Conservation (phyloP, 1,284 basidiomycete species). For the Puccinia sorghi region DNA sequence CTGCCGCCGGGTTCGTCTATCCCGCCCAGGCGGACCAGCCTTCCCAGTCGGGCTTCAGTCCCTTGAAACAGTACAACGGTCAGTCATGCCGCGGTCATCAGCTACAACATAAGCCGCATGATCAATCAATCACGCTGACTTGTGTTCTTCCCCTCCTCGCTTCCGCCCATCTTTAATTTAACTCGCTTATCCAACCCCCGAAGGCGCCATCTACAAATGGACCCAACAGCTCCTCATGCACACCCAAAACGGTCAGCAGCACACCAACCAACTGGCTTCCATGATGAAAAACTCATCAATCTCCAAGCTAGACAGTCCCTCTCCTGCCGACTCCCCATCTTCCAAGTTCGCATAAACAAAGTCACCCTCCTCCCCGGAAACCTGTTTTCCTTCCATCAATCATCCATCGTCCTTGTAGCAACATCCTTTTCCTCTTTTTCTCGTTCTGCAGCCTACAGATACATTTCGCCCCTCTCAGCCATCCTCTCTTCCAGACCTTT, state of each 20-base stretch:
- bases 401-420: too few relatives aligned
- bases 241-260: neutral
- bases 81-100: neutral
- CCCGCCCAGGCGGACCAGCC: neutral
- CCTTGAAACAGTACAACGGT: conserved; percentile 25
- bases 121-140: neutral
- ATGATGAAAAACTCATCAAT: neutral
- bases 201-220: conserved; percentile 23
- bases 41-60: neutral
- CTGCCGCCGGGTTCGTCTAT: neutral
- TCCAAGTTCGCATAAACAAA: neutral
- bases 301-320: neutral
- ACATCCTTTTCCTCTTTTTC: too few relatives aligned
- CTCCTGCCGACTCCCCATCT: neutral
- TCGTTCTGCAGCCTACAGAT: too few relatives aligned
- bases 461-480: too few relatives aligned
- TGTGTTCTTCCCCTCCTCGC: neutral
- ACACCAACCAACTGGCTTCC: neutral
- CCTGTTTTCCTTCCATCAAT: neutral
- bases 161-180: neutral
- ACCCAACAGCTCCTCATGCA: conserved; percentile 20
- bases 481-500: too few relatives aligned
- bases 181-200: neutral
- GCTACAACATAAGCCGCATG: neutral
- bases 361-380: neutral